Evolutionary conservation across 2,329 filamentous ascomycete genomes (phyloP).

Genomic region (Trichophyton rubrum): DNA sequence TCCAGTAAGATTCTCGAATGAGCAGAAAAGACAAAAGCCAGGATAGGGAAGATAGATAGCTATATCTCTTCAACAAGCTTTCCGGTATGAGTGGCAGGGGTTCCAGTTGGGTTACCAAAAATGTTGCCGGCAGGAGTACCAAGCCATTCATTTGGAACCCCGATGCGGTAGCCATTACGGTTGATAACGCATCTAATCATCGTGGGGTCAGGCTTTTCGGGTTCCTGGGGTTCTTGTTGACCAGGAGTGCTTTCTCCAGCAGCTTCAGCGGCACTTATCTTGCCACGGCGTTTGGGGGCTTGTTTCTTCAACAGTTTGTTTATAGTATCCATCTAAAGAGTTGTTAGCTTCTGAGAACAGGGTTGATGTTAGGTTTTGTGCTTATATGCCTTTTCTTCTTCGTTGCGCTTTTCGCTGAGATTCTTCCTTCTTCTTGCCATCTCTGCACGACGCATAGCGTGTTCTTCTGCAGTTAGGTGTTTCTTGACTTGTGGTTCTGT

Average conservation of each 20-base stretch:
- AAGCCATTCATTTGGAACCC: conserved; percentile 38
- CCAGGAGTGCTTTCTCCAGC: conserved; percentile 28
- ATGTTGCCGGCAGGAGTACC: conserved; percentile 31
- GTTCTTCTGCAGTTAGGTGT: conserved; percentile 59
- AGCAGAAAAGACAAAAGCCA: no score
- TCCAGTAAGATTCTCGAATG: no score
- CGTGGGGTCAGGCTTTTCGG: conserved; percentile 31
- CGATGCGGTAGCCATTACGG: conserved; percentile 29
- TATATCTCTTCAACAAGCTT: conserved; percentile 32
- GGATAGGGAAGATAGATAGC: no score
- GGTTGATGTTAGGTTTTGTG: background rate
- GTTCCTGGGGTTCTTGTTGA: conserved; percentile 26
- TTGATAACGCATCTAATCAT: conserved; percentile 36
- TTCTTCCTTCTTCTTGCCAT: conserved; percentile 65
- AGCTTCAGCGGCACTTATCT: conserved; percentile 35
- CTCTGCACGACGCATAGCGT: conserved; percentile 59
- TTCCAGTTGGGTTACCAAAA: conserved; percentile 22
- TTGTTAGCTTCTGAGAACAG: background rate
- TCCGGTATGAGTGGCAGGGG: conserved; percentile 9
- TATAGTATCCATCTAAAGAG: conserved; percentile 49
- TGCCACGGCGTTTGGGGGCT: conserved; percentile 46
- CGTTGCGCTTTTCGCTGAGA: conserved; percentile 62
- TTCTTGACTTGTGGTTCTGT: conserved; percentile 59
- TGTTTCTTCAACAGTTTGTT: conserved; percentile 56
- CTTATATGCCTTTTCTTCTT: conserved; percentile 56